Evolutionary conservation across 345 rosid genomes (phyloP), one percentile per base, ranked within the genome.

Genomic region (Syzygium oleosum): DNA sequence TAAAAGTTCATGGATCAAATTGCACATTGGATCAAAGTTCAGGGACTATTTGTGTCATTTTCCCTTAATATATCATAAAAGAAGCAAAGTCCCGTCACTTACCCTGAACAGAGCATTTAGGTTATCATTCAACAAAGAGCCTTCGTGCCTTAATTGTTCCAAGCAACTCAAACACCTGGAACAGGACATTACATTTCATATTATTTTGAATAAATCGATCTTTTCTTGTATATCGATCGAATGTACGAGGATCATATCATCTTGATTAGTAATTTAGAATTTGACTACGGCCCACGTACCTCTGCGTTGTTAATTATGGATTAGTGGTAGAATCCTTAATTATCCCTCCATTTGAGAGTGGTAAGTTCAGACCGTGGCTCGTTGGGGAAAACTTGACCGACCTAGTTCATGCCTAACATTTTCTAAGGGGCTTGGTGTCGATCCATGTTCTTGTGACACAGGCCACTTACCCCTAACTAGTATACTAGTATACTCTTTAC

Each of bases 161-260:
- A 85, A 85, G 55, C 87, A 85, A 55, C 85, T 85, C 59, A 77
- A 85, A 51, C 58, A 85, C 84, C 87, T 54, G 87, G 51, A 51
- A 86, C 43, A 73, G 56, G 73, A 55, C 51, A 59, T 59, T 12
- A 27, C 15, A 59, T 27, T 27, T 61, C 31, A 12, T 27, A 59
- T 59, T 27, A 59, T 27, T 0, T 27, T 31, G 34, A 59, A 27
- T 59, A 27, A 27, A 59, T 59, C 12, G 31, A 59, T 29, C 68
- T 27, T 59, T 27, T 27, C 12, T 59, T 27, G 17, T 27, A 27
- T 59, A 27, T 27, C 16, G 9, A 12, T 59, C 7, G 8, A 12
- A 27, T 12, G 11, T 59, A 27, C 27, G 27, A 5, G 84, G 84
- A 79, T 79, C 52, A 13, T 79, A 41, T 12, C 68, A 27, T 59